Percentiles rank a stretch among this genome's conserved stretches.
These are phyloP conservation scores for Aspergillus conjunctus DNA, from an alignment of 495 filamentous ascomycete genomes.

Conservation along the genomic window DNA sequence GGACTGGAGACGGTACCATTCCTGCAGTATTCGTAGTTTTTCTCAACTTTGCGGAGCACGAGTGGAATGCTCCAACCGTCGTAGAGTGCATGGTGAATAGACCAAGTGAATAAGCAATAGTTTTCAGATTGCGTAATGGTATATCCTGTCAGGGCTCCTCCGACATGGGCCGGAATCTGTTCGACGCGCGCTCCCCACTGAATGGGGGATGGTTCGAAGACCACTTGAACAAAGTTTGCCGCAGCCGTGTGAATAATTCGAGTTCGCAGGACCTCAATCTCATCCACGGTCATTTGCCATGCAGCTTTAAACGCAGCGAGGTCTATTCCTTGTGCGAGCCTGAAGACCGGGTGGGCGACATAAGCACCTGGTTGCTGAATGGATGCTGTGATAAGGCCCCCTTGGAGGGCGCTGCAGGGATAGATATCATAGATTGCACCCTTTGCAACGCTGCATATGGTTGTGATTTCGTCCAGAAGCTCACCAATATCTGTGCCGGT, in stretches of 20 bases:
- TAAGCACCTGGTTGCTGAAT: slow-evolving; percentile 55
- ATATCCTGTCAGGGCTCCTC: slow-evolving; percentile 58
- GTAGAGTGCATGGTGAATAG: slow-evolving; percentile 70
- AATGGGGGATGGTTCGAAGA: slow-evolving; percentile 52
- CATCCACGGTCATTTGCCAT: slow-evolving; percentile 53
- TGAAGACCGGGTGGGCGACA: slow-evolving; percentile 51
- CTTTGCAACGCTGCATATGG: slow-evolving; percentile 43
- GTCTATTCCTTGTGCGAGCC: slow-evolving; percentile 45
- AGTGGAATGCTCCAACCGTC: slow-evolving; percentile 69
- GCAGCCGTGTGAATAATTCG: slow-evolving; percentile 54
- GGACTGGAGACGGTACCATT: slow-evolving; percentile 14
- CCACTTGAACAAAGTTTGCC: slow-evolving; percentile 55
- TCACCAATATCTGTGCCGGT: slow-evolving; percentile 12
- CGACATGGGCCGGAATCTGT: slow-evolving; percentile 50
- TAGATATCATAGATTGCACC: slow-evolving; percentile 57
- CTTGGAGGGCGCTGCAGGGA: slow-evolving; percentile 72
- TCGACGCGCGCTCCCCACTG: slow-evolving; percentile 48
- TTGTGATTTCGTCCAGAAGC: slow-evolving; percentile 48
- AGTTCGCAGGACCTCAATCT: slow-evolving; percentile 57
- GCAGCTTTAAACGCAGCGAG: slow-evolving; percentile 52
- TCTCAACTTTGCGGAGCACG: slow-evolving; percentile 58
- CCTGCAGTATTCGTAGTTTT: no score
- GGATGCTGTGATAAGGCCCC: slow-evolving; percentile 66
- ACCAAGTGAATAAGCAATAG: slow-evolving; percentile 55
- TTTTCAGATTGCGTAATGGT: slow-evolving; percentile 45